phyloP scores from a whole-genome alignment of 768 basidiomycete species.

The Hortiboletus flavorubellus region DNA sequence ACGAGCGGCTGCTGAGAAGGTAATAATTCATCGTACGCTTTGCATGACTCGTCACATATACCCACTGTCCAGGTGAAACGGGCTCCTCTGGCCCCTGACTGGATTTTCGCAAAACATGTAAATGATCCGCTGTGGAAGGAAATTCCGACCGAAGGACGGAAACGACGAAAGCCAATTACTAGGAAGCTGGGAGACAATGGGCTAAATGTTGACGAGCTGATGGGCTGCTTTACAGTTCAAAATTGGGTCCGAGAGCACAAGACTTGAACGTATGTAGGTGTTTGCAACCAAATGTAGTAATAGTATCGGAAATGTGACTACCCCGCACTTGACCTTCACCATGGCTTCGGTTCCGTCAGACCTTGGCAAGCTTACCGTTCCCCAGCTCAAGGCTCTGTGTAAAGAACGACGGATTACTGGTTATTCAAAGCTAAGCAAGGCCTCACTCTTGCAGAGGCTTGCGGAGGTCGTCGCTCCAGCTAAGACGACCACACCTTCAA shows the following conservation, averaged over 20 bases:
- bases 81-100: slow-evolving; percentile 21
- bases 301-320: neutral
- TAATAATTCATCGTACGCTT: neutral
- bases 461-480: neutral
- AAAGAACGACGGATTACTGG: slow-evolving; percentile 59
- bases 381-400: slow-evolving; percentile 64
- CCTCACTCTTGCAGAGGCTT: slow-evolving; percentile 51
- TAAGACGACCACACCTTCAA: neutral
- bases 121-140: slow-evolving; percentile 20
- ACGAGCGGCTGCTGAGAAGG: slow-evolving; percentile 14
- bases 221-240: slow-evolving; percentile 16
- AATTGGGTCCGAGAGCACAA: slow-evolving; percentile 17
- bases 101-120: slow-evolving; percentile 19
- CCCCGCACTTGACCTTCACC: neutral
- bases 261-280: neutral
- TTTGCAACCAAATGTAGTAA: neutral
- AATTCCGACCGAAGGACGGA: slow-evolving; percentile 4
- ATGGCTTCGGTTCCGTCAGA: slow-evolving; percentile 14
- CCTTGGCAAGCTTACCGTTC: slow-evolving; percentile 46
- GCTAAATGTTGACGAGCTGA: slow-evolving; percentile 12
- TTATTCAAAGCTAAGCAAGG: slow-evolving; percentile 66
- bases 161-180: slow-evolving; percentile 12
- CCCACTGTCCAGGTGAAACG: slow-evolving; percentile 12
- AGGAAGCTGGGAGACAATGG: slow-evolving; percentile 13
- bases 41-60: neutral